phyloP scores from a whole-genome alignment of 495 filamentous ascomycete genomes.

The Daldinia bambusicola region DNA sequence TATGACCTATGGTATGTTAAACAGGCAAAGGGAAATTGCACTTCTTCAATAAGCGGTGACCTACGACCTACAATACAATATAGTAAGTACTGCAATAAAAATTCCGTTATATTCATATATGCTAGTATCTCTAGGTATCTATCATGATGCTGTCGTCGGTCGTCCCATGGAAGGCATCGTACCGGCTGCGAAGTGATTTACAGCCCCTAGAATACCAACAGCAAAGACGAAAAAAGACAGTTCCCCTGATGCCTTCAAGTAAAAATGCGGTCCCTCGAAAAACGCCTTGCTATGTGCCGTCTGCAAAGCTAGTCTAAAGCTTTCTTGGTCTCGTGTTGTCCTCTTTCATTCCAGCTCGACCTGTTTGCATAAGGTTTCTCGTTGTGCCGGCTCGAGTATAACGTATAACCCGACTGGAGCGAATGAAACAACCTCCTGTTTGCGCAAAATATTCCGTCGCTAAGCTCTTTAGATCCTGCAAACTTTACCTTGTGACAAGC shows the following conservation, averaged over 20 bases:
- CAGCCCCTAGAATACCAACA: conserved; percentile 9
- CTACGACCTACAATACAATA: background rate
- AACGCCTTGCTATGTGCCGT: conserved; percentile 38
- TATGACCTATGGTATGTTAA: too few species aligned
- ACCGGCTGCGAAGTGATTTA: background rate
- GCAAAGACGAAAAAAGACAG: conserved; percentile 7
- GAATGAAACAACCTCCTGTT: background rate
- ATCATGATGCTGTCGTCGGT: background rate
- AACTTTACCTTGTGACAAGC: conserved; percentile 39
- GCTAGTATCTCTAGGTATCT: conserved; percentile 30
- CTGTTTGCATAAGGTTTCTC: background rate
- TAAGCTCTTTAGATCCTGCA: background rate
- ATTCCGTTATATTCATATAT: conserved; percentile 21
- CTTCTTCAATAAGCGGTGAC: conserved; percentile 26
- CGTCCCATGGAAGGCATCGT: conserved; percentile 11
- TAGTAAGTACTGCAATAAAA: background rate
- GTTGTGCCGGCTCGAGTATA: background rate
- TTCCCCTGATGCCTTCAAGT: conserved; percentile 12
- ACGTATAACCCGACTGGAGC: background rate
- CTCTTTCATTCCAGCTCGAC: background rate
- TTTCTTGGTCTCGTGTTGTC: background rate
- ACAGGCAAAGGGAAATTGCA: conserved; percentile 2
- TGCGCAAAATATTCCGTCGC: background rate
- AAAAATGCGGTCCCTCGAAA: conserved; percentile 22
- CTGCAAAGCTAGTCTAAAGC: conserved; percentile 13